A percentile compares a stretch with the other conserved stretches of the same genome.
Conservation (phyloP, 2,329 filamentous ascomycete genomes). For the Emmonsiellopsis sp. region DNA sequence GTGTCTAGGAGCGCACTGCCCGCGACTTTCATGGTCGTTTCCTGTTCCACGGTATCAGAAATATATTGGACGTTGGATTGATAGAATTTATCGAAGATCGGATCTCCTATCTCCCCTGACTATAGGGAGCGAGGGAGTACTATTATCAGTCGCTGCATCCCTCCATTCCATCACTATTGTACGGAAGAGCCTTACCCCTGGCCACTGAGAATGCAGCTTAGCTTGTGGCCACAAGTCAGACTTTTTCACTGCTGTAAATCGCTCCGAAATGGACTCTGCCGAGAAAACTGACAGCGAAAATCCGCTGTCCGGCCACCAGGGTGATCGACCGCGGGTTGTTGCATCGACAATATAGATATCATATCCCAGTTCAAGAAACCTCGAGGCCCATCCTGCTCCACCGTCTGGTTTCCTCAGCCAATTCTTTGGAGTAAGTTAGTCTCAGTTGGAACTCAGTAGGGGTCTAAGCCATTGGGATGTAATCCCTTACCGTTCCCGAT, state of each 20-base stretch:
- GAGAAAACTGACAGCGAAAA: conserved; percentile 9
- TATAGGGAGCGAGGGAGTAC: neutral
- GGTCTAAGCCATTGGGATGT: too few species aligned
- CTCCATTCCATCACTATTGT: too few species aligned
- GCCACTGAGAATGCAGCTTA: conserved; percentile 36
- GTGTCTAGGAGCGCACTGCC: conserved; percentile 36
- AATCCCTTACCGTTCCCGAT: conserved; percentile 21
- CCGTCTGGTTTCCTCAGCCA: conserved; percentile 43
- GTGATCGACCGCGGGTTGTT: conserved; percentile 1
- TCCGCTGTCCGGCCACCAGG: conserved; percentile 5
- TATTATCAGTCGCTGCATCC: neutral
- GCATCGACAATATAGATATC: conserved; percentile 31
- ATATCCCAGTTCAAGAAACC: conserved; percentile 39
- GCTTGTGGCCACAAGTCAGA: conserved; percentile 36
- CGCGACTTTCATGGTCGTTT: conserved; percentile 28
- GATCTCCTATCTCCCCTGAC: conserved; percentile 30
- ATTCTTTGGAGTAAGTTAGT: conserved; percentile 18
- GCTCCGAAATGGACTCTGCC: conserved; percentile 17
- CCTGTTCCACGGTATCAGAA: conserved; percentile 18
- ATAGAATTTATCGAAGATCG: conserved; percentile 42
- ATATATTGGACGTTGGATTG: conserved; percentile 33
- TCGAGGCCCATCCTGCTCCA: conserved; percentile 39
- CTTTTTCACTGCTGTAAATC: conserved; percentile 25
- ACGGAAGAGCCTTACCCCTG: conserved; percentile 10
- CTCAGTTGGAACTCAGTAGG: too few species aligned